Base-by-base conservation (phyloP, 495 filamentous ascomycete species). In the Xylaria venustula region DNA sequence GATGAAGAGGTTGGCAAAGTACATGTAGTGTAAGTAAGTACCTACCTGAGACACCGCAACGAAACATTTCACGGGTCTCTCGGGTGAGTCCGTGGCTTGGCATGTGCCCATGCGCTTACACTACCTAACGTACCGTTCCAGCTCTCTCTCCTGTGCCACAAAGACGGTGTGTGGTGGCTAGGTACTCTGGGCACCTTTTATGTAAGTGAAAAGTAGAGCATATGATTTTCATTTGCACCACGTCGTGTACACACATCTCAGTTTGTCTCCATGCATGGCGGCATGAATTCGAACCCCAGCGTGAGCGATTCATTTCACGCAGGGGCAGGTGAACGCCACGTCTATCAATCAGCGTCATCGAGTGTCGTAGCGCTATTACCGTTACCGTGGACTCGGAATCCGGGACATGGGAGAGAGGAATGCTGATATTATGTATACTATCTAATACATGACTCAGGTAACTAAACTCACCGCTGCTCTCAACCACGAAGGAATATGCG, bases 371-470 rank as follows among this genome's bases (percentile, higher is more conserved):
- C 34, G 50, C 46, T 49, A 20, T 7, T 44, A 28, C 14, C 23
- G 23, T 60, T 34, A 52, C 36, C 28, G 36, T 60, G 48, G 42
- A n/a, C 26, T 52, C 26, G 36, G 36, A 49, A 50, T 28, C 45
- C 1, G 34, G 46, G 17, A 47, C 17, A 42, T 50, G 30, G 46
- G n/a, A n/a, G n/a, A n/a, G n/a, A n/a, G n/a, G n/a, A n/a, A n/a
- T n/a, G n/a, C n/a, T n/a, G n/a, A n/a, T n/a, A n/a, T n/a, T n/a
- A n/a, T n/a, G n/a, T n/a, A n/a, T n/a, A n/a, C n/a, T n/a, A 23
- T 14, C 17, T 15, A 26, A 1, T 14, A n/a, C 40, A 1, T 1
- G 12, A 37, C 26, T 12, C 14, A 32, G 8, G 40, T 9, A 22
- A 45, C n/a, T 22, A 45, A 20, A 14, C 37, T 56, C 25, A 22